Evolutionary conservation across 805 yeast genomes (phyloP).

Genomic region (Cyberlindnera suaveolens): DNA sequence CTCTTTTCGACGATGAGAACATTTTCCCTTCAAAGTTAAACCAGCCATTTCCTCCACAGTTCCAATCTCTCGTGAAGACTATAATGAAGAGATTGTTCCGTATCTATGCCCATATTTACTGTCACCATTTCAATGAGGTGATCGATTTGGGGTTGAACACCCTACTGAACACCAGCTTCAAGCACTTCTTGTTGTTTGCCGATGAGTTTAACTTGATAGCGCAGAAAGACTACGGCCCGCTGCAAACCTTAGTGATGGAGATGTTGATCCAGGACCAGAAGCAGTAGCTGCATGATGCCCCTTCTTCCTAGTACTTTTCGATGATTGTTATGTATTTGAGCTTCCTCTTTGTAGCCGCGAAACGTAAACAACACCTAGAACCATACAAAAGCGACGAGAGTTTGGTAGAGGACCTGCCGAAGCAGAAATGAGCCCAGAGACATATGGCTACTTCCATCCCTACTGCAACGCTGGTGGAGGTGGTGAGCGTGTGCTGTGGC

Average conservation of each 20-base stretch:
- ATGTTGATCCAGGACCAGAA: slow-evolving; percentile 19
- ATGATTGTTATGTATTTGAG: background rate
- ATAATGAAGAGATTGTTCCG: slow-evolving; percentile 88
- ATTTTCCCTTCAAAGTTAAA: slow-evolving; percentile 87
- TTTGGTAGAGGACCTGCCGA: background rate
- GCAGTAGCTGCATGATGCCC: background rate
- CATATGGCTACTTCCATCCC: slow-evolving; percentile 92
- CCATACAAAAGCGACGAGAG: too few species aligned
- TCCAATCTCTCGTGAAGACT: slow-evolving; percentile 71
- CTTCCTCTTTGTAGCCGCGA: background rate
- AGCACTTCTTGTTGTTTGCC: slow-evolving; percentile 86
- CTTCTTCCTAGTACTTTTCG: background rate
- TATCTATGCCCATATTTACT: slow-evolving; percentile 94
- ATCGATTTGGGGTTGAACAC: slow-evolving; percentile 89
- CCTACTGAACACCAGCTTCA: slow-evolving; percentile 87
- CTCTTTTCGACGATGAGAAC: slow-evolving; percentile 83
- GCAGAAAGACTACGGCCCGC: slow-evolving; percentile 84
- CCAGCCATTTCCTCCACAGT: slow-evolving; percentile 86
- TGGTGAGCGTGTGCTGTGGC: slow-evolving; percentile 96
- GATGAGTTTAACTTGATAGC: slow-evolving; percentile 76
- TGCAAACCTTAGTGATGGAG: slow-evolving; percentile 68
- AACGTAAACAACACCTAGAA: background rate
- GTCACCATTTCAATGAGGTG: slow-evolving; percentile 96
- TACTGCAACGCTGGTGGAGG: slow-evolving; percentile 97
- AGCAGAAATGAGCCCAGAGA: slow-evolving; percentile 7